Evolutionary conservation across 768 basidiomycete genomes (phyloP), one percentile per base, ranked within the genome.

Genomic region (Pulveroboletus sp.): DNA sequence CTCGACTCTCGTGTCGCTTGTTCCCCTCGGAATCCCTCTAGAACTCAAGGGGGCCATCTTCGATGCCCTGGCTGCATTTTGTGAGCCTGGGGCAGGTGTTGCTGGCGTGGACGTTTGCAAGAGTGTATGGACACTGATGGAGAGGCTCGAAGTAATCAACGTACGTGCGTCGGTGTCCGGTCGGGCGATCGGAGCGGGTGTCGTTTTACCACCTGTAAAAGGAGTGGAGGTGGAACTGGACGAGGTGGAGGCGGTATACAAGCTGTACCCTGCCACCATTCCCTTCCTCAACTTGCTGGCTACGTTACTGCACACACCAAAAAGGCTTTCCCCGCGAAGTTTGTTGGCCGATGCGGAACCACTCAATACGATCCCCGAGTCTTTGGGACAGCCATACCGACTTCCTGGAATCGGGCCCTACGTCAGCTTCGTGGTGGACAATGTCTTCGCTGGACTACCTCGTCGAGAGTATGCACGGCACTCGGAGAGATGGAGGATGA

Each of bases 221-320:
- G 92, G 94, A 0, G 84, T 93, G 4, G 85, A 94, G 54, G 78
- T 87, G 5, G 92, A 95, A 63, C 69, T 97, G 53, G 92, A 94
- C 56, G 86, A 92, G 56, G 81, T 94, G 44, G 95, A 98, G 67
- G 73, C 88, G 13, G 75, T 77, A 5, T 81, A 85, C 62, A 79
- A 80, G 65, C 61, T 86, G 47, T 98, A 95, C 66, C 93, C 94
- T 0, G 80, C 90, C 8, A 95, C 94, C 0, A 85, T 90, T 19
- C 85, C 94, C 0, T 95, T 97, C 72, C 69, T 97, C 43, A 78
- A 80, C 48, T 78, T 97, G 38, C 80, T 98, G 50, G 78, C 79
- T 57, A 84, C 90, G 0, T 78, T 97, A 49, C 75, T 98, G 23
- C 91, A 93, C 60, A 87, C 88, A 0, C 82, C 88, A 1, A 90